Conservation (phyloP, 2,329 filamentous ascomycete genomes). For the Geosmithia flava region DNA sequence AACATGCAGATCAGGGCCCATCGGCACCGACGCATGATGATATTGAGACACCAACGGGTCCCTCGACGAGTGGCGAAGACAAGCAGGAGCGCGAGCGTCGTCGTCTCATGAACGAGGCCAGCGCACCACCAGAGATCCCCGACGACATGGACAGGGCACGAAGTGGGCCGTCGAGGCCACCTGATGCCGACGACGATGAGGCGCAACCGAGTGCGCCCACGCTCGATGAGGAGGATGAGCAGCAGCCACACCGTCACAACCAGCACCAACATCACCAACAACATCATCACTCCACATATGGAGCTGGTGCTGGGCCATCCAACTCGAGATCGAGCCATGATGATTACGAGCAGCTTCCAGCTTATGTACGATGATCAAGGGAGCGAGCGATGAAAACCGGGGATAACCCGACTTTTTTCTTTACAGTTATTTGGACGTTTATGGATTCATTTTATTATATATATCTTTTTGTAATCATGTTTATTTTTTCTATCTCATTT, state of each 20-base stretch:
- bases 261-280: background rate
- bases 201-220: slow-evolving; percentile 43
- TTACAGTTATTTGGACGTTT: too few relatives aligned
- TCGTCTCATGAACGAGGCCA: slow-evolving; percentile 50
- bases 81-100: slow-evolving; percentile 66
- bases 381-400: too few relatives aligned
- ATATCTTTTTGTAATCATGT: too few relatives aligned
- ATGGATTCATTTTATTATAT: too few relatives aligned
- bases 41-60: slow-evolving; percentile 15
- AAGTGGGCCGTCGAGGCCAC: slow-evolving; percentile 14
- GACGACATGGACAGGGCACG: slow-evolving; percentile 32
- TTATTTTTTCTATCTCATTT: too few relatives aligned
- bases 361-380: slow-evolving; percentile 21
- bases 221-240: slow-evolving; percentile 41
- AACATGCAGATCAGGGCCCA: slow-evolving; percentile 17
- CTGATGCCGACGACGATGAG: slow-evolving; percentile 6
- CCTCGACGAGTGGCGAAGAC: slow-evolving; percentile 43
- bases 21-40: slow-evolving; percentile 35
- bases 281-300: slow-evolving; percentile 14
- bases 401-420: too few relatives aligned
- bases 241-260: background rate
- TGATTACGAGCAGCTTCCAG: slow-evolving; percentile 21
- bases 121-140: slow-evolving; percentile 47
- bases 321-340: slow-evolving; percentile 1
- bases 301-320: slow-evolving; percentile 12